These are phyloP conservation scores for Anthracocystis setariae DNA, from an alignment of 1,284 basidiomycete genomes.

Conservation along the genomic window DNA sequence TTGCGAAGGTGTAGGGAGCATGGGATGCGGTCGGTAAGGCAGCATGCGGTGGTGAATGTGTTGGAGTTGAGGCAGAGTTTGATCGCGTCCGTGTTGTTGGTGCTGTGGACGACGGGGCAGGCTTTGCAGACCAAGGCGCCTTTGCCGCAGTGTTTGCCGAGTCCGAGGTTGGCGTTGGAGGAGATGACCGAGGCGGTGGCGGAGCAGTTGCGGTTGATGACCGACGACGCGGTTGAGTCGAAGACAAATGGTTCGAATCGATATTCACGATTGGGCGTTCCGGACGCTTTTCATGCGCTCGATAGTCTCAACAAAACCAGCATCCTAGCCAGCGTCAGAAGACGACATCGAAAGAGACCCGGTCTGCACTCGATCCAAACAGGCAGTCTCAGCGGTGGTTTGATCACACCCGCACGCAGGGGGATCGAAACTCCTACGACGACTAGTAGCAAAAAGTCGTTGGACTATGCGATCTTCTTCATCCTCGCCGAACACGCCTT, in stretches of 20 bases:
- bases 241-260: too few species aligned
- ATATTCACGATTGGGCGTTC: conserved; percentile 1
- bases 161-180: conserved; percentile 66
- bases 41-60: conserved; percentile 70
- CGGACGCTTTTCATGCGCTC: conserved; percentile 42
- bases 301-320: conserved; percentile 22
- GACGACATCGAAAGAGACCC: conserved; percentile 14
- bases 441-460: conserved; percentile 4
- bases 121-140: conserved; percentile 69
- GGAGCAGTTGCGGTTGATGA: conserved; percentile 29
- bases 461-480: conserved; percentile 55
- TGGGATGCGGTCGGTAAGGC: conserved; percentile 61
- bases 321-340: conserved; percentile 23
- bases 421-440: conserved; percentile 12
- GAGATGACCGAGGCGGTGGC: conserved; percentile 55
- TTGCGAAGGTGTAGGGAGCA: conserved; percentile 69
- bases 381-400: conserved; percentile 8
- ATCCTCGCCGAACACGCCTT: conserved; percentile 61
- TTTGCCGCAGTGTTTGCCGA: conserved; percentile 70
- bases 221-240: conserved; percentile 8
- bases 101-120: conserved; percentile 69
- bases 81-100: conserved; percentile 69
- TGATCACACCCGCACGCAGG: neutral
- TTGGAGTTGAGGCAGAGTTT: conserved; percentile 70
- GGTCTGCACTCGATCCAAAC: conserved; percentile 60